Base-by-base conservation (phyloP, 2,329 filamentous ascomycete species). In the Exophiala alcalophila region DNA sequence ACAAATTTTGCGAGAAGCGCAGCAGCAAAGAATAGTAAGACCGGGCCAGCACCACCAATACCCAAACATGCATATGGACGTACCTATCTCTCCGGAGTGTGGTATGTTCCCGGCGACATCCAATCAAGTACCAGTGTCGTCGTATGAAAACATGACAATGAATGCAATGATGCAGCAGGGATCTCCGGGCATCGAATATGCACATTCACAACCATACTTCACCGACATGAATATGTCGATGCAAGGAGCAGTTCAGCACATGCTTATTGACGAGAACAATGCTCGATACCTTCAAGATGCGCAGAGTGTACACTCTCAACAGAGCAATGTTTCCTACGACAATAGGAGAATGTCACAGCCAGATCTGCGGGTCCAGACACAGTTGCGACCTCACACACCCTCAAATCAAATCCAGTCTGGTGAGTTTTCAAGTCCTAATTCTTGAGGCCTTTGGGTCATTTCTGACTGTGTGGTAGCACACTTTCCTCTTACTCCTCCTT, bases 1-100 rank as follows among this genome's bases (percentile, higher is more conserved):
- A 78, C 84, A 88, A 78, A 76, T 80, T 71, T 78, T 88, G 82
- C 84, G 83, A 83, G 85, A 86, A 86, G 78, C 84, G 81, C 87
- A 91, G 80, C 81, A 86, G 82, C 86, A 89, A 74, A 80, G 80
- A 78, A 77, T 81, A 77, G 78, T 79, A 78, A 81, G 85, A 80
- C 84, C 84, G 80, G 83, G 84, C 77, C 74, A 66, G 60, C 64
- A 69, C 49, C 61, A 61, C 34, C 60, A 65, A 41, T 61, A 65
- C 50, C 59, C 32, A 8, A 44, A 53, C 30, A 50, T 43, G 38
- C 45, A 44, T 32, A 33, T 52, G 14, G 45, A 47, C 65, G 54
- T 66, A 64, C 55, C 65, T 66, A 52, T 62, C 64, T 51, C 65
- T 63, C 57, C 64, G 14, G 54, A 53, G 26, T 57, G 55, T 45